Conservation (phyloP, 2,329 filamentous ascomycete species). For the Pestalotiopsis sp. region DNA sequence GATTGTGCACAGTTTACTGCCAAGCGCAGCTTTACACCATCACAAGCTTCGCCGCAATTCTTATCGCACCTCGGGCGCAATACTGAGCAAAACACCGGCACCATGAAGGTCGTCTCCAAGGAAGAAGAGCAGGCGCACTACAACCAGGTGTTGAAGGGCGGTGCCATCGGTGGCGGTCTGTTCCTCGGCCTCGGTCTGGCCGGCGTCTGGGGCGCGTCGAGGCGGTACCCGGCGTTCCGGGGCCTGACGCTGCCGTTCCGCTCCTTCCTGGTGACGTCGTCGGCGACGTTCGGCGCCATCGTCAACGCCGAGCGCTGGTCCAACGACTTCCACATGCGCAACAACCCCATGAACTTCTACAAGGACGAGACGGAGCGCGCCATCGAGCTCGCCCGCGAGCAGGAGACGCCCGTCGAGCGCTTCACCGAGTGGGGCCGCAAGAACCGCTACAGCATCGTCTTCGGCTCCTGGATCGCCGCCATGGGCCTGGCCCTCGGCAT, state of each 20-base stretch:
- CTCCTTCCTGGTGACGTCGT: slow-evolving; percentile 83
- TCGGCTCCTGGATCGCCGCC: slow-evolving; percentile 77
- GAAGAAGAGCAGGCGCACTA: slow-evolving; percentile 92
- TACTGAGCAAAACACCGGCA: slow-evolving; percentile 26
- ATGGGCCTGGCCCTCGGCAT: slow-evolving; percentile 76
- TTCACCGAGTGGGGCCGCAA: slow-evolving; percentile 73
- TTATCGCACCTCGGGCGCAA: not conserved
- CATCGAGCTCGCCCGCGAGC: slow-evolving; percentile 53
- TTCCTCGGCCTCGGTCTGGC: slow-evolving; percentile 69
- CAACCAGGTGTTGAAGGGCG: slow-evolving; percentile 77
- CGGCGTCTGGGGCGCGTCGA: slow-evolving; percentile 69
- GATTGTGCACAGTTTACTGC: not conserved
- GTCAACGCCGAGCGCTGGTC: slow-evolving; percentile 77
- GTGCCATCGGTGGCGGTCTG: slow-evolving; percentile 69
- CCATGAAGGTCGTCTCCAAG: slow-evolving; percentile 94
- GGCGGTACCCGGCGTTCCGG: slow-evolving; percentile 77
- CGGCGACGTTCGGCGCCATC: slow-evolving; percentile 85
- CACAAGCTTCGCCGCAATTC: not conserved
- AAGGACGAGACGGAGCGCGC: slow-evolving; percentile 63
- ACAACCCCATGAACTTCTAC: slow-evolving; percentile 71
- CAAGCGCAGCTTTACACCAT: not conserved
- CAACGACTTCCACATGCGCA: slow-evolving; percentile 66
- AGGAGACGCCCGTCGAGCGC: slow-evolving; percentile 61
- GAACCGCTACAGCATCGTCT: slow-evolving; percentile 87
- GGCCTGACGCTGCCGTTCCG: slow-evolving; percentile 86